These are phyloP conservation scores for Lenzites betulinus DNA, from an alignment of 768 basidiomycete species.

Conservation along the genomic window DNA sequence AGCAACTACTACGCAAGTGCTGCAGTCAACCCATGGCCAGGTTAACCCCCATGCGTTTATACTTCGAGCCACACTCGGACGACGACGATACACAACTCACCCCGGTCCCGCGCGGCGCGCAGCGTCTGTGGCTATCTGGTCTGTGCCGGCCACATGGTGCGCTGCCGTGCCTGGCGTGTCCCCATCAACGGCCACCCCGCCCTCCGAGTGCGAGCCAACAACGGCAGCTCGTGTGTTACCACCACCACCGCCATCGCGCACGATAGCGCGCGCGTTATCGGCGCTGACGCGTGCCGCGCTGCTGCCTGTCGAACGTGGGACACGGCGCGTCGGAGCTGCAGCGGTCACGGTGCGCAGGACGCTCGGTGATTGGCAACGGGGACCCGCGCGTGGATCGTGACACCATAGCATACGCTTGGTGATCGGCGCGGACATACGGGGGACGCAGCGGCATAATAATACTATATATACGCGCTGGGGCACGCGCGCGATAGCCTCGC, in stretches of 20 bases:
- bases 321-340: not conserved
- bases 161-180: not conserved
- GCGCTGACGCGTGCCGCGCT: not conserved
- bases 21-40: too few relatives aligned
- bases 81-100: not conserved
- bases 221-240: not conserved
- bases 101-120: not conserved
- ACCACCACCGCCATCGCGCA: not conserved
- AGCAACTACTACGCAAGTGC: too few relatives aligned
- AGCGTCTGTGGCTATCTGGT: not conserved
- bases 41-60: not conserved
- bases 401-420: too few relatives aligned
- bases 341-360: too few relatives aligned
- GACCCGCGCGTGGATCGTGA: too few relatives aligned
- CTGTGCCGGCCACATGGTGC: not conserved
- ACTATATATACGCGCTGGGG: too few relatives aligned
- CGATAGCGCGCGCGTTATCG: not conserved
- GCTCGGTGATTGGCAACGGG: too few relatives aligned
- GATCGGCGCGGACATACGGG: too few relatives aligned
- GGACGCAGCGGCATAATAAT: too few relatives aligned
- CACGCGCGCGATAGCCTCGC: too few relatives aligned
- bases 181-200: not conserved
- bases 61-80: too few relatives aligned
- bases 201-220: not conserved
- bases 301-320: not conserved